These are phyloP conservation scores for Phytophthora tentaculata DNA, from an alignment of 352 stramenopile genomes.

Conservation along the genomic window DNA sequence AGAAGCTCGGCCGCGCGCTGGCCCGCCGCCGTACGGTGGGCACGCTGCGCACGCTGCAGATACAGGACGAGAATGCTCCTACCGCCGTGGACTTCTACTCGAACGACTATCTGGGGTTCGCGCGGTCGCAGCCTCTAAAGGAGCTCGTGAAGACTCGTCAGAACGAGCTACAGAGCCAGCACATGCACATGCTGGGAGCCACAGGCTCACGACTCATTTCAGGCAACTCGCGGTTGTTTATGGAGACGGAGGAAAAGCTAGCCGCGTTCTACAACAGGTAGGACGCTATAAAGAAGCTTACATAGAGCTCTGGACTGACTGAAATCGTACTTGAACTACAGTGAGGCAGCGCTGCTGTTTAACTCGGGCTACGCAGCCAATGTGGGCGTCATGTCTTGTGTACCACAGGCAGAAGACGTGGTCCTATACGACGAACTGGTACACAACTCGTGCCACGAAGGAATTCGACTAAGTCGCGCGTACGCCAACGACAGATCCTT, in stretches of 20 bases:
- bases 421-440: slow-evolving; percentile 97
- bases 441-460: slow-evolving; percentile 97
- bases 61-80: slow-evolving; percentile 28
- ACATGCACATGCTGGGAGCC: slow-evolving; percentile 37
- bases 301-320: slow-evolving; percentile 18
- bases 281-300: neutral
- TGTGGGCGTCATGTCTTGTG: slow-evolving; percentile 92
- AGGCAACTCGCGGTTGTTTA: slow-evolving; percentile 91
- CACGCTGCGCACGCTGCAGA: slow-evolving; percentile 58
- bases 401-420: slow-evolving; percentile 88
- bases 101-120: slow-evolving; percentile 98
- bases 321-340: slow-evolving; percentile 22
- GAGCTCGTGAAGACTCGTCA: slow-evolving; percentile 58
- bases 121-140: slow-evolving; percentile 66
- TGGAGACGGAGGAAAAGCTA: slow-evolving; percentile 88
- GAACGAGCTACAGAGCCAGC: slow-evolving; percentile 34
- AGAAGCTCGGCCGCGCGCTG: slow-evolving; percentile 40
- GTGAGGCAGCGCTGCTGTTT: slow-evolving; percentile 93
- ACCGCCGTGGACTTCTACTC: slow-evolving; percentile 93
- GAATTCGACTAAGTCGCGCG: slow-evolving; percentile 87
- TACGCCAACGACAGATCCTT: slow-evolving; percentile 49
- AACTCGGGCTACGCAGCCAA: slow-evolving; percentile 98
- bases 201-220: slow-evolving; percentile 96
- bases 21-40: slow-evolving; percentile 48
- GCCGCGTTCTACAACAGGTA: slow-evolving; percentile 89